Conservation (phyloP, 2,329 filamentous ascomycete genomes). For the Ceratocystiopsis sp. region DNA sequence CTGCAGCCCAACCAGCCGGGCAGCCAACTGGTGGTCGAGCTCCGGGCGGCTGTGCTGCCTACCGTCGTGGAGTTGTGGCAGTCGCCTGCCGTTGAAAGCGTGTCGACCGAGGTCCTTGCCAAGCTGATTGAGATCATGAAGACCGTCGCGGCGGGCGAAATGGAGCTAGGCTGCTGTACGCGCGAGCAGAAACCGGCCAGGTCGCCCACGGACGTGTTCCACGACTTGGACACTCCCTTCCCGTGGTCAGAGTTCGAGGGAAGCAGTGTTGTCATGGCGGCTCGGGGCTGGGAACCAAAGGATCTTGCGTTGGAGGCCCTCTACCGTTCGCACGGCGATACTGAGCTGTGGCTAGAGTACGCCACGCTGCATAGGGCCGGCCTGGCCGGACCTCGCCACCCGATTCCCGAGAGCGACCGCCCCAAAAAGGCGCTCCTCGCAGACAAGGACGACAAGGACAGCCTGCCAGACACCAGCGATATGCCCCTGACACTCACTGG, state of each 20-base stretch:
- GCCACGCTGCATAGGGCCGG: conserved; percentile 21
- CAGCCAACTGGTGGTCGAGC: conserved; percentile 69
- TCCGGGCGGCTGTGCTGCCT: conserved; percentile 65
- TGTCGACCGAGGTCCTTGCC: conserved; percentile 54
- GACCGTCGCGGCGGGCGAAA: conserved; percentile 58
- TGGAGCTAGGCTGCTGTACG: conserved; percentile 30
- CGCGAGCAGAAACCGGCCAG: not conserved
- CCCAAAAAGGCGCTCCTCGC: conserved; percentile 5
- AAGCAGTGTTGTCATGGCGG: conserved; percentile 11
- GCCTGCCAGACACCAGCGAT: too few relatives aligned
- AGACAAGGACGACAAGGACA: conserved; percentile 6
- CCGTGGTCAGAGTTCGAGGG: conserved; percentile 24
- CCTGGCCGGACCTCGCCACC: conserved; percentile 43
- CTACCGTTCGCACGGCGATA: conserved; percentile 61
- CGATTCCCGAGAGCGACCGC: conserved; percentile 46
- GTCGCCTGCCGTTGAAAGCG: conserved; percentile 66
- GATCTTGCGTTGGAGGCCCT: conserved; percentile 61
- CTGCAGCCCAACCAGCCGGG: conserved; percentile 22
- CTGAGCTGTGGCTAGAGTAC: conserved; percentile 50
- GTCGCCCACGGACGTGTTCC: conserved; percentile 15
- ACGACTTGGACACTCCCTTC: conserved; percentile 26
- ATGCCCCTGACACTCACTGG: too few relatives aligned
- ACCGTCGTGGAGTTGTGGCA: conserved; percentile 69
- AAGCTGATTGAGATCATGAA: conserved; percentile 72
- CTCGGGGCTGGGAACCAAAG: conserved; percentile 19